phyloP scores from a whole-genome alignment of 345 rosid species.

The Boechera divaricarpa region DNA sequence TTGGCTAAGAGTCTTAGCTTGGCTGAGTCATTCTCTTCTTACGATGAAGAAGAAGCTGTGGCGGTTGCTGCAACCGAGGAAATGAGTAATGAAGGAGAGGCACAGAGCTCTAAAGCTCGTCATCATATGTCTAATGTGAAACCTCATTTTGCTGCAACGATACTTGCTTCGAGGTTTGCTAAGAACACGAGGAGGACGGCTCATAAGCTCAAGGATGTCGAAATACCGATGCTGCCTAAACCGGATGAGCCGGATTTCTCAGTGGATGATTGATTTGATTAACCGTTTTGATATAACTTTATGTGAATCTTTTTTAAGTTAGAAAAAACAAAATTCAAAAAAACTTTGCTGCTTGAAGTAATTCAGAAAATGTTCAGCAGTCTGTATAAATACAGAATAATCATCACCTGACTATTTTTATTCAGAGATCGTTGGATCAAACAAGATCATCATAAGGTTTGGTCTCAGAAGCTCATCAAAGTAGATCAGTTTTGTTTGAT shows the following conservation, averaged over 20 bases:
- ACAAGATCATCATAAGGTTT: constrained; percentile 9
- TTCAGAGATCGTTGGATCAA: constrained; percentile 2
- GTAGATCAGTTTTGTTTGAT: constrained; percentile 14
- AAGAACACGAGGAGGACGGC: constrained; percentile 85
- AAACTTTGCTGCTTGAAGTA: constrained; percentile 36
- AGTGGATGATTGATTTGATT: constrained; percentile 51
- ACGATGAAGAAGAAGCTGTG: constrained; percentile 43
- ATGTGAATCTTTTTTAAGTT: constrained; percentile 17
- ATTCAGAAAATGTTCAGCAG: constrained; percentile 36
- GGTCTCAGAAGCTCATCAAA: neutral
- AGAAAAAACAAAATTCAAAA: constrained; percentile 19
- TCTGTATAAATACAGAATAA: constrained; percentile 42
- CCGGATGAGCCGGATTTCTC: constrained; percentile 93
- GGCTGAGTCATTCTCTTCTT: constrained; percentile 53
- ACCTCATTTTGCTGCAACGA: constrained; percentile 69
- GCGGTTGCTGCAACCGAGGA: constrained; percentile 37
- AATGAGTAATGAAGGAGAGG: constrained; percentile 36
- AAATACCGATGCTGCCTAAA: constrained; percentile 75
- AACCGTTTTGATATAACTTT: constrained; percentile 27
- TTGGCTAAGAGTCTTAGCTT: constrained; percentile 50
- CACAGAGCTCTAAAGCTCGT: constrained; percentile 16
- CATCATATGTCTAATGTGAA: constrained; percentile 51
- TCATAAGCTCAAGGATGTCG: constrained; percentile 66
- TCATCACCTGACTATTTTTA: constrained; percentile 24
- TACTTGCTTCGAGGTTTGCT: constrained; percentile 84